phyloP scores from a whole-genome alignment of 306 rosid species.

The Quercus suber region DNA sequence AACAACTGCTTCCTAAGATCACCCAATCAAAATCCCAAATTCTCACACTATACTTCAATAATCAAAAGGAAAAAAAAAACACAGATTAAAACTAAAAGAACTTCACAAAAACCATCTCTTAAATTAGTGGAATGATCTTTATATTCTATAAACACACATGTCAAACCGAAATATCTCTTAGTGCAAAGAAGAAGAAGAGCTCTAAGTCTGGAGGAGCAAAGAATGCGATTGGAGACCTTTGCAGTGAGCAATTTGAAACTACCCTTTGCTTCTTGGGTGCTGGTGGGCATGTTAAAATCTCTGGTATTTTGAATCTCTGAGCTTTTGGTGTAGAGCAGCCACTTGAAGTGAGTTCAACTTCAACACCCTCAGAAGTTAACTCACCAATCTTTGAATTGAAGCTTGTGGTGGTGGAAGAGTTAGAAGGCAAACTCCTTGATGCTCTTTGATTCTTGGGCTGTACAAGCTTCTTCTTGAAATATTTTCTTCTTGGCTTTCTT shows the following conservation, averaged over 20 bases:
- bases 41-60: conserved; percentile 12
- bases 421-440: conserved; percentile 23
- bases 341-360: conserved; percentile 33
- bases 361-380: conserved; percentile 33
- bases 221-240: conserved; percentile 73
- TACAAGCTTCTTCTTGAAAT: conserved; percentile 27
- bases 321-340: conserved; percentile 86
- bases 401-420: conserved; percentile 23
- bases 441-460: conserved; percentile 8
- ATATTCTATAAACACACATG: conserved; percentile 18
- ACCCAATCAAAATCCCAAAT: conserved; percentile 34
- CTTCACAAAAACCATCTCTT: conserved; percentile 39
- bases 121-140: conserved; percentile 25
- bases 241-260: conserved; percentile 46
- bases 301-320: conserved; percentile 70
- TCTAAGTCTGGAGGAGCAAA: conserved; percentile 89
- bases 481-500: conserved; percentile 28
- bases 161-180: conserved; percentile 72
- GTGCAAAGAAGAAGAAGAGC: conserved; percentile 64
- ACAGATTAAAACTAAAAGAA: conserved; percentile 9
- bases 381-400: conserved; percentile 31
- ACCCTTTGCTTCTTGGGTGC: conserved; percentile 84
- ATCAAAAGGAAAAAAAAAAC: conserved; percentile 17
- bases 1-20: conserved; percentile 37
- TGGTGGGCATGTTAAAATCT: conserved; percentile 74